Conservation (phyloP, 306 rosid genomes). For the Medicago ruthenica region DNA sequence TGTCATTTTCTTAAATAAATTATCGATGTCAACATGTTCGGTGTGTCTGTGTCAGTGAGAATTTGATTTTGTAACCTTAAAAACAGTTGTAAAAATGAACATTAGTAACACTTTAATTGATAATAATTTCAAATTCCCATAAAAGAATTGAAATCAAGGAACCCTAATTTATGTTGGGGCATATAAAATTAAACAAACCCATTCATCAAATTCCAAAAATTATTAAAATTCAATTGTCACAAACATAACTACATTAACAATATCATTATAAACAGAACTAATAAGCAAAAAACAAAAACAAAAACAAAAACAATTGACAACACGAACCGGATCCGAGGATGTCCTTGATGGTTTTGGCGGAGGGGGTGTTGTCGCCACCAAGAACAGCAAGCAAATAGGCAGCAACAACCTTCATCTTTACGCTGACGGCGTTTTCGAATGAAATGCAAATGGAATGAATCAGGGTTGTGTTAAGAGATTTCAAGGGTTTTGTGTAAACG, state of each 20-base stretch:
- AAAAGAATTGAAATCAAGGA: background rate
- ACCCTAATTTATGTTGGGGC: background rate
- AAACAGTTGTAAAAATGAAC: background rate
- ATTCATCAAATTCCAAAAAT: background rate
- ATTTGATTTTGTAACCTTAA: too few species aligned
- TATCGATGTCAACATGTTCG: too few species aligned
- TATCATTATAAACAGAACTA: background rate
- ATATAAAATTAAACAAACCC: background rate
- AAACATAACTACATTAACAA: background rate
- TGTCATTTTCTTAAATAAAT: too few species aligned
- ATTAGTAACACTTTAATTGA: background rate
- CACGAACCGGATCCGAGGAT: slow-evolving; percentile 53
- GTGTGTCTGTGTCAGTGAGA: too few species aligned
- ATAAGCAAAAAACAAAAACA: background rate
- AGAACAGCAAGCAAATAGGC: slow-evolving; percentile 68
- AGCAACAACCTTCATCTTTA: slow-evolving; percentile 71
- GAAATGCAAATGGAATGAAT: background rate
- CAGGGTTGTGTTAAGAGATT: background rate
- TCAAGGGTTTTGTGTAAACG: background rate
- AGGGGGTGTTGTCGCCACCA: slow-evolving; percentile 64
- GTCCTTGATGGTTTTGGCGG: slow-evolving; percentile 46
- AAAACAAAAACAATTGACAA: background rate
- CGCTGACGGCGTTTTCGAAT: slow-evolving; percentile 10
- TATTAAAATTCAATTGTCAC: background rate
- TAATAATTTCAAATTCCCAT: too few species aligned